phyloP scores from a whole-genome alignment of 2,329 filamentous ascomycete species.

The Alternaria longipes region DNA sequence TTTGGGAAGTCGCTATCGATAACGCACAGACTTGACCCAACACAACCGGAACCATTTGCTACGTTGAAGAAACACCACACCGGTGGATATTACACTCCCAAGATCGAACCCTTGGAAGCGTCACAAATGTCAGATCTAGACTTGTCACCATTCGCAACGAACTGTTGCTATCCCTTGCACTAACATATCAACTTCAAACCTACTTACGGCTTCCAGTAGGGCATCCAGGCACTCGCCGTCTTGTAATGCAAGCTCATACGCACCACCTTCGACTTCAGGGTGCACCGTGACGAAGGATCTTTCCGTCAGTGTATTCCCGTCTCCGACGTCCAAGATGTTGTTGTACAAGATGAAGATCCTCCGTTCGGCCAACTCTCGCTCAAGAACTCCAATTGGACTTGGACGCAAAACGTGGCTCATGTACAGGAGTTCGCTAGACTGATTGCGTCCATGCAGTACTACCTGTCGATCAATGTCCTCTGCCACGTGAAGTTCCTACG shows the following conservation, averaged over 20 bases:
- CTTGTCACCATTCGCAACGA: too few relatives aligned
- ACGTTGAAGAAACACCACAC: background rate
- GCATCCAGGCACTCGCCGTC: too few relatives aligned
- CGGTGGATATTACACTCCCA: background rate
- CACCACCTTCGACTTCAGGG: conserved; percentile 13
- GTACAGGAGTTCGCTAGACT: conserved; percentile 31
- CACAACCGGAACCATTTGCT: background rate
- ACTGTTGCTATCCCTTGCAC: too few relatives aligned
- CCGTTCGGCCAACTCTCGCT: conserved; percentile 42
- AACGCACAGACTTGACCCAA: conserved; percentile 14
- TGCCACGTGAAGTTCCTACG: conserved; percentile 35
- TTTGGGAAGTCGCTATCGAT: conserved; percentile 35
- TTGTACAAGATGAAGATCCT: conserved; percentile 41
- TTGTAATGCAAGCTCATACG: conserved; percentile 25
- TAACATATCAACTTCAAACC: background rate
- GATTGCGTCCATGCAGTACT: conserved; percentile 33
- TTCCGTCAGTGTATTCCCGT: conserved; percentile 36
- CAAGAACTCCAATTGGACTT: conserved; percentile 28
- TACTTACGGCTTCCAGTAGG: background rate
- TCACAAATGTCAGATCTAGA: too few relatives aligned
- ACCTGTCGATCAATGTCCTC: conserved; percentile 44
- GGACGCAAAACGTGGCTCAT: conserved; percentile 38
- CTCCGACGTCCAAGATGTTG: conserved; percentile 37
- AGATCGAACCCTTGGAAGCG: background rate
- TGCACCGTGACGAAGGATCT: conserved; percentile 38